A percentile compares a stretch with the other conserved stretches of the same genome.
These are phyloP conservation scores for Globisporangium cederbergense DNA, from an alignment of 352 stramenopile genomes.

Conservation along the genomic window DNA sequence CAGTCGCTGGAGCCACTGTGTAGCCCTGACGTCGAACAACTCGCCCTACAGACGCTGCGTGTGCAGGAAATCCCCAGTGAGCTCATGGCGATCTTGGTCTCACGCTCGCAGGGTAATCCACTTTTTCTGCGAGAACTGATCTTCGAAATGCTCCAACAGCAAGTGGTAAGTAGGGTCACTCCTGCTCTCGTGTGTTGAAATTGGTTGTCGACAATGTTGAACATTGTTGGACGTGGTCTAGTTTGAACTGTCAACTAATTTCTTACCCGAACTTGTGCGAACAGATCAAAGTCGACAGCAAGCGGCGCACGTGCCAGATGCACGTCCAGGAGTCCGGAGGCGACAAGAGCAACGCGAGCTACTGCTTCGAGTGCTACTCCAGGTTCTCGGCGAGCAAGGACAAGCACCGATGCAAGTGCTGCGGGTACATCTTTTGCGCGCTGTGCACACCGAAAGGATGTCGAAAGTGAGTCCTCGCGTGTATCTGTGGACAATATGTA, in stretches of 20 bases:
- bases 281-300: conserved; percentile 61
- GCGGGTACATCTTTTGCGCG: conserved; percentile 78
- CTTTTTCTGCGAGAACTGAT: conserved; percentile 86
- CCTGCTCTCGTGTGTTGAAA: background rate
- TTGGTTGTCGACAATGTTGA: background rate
- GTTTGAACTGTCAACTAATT: background rate
- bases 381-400: conserved; percentile 55
- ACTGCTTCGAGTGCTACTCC: conserved; percentile 75
- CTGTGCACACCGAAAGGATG: conserved; percentile 77
- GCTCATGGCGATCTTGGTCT: conserved; percentile 64
- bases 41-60: conserved; percentile 63
- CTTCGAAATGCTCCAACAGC: conserved; percentile 69
- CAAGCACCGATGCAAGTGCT: conserved; percentile 80
- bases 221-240: background rate
- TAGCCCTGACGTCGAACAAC: conserved; percentile 49
- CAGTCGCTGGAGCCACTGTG: conserved; percentile 52
- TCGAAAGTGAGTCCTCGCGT: conserved; percentile 36
- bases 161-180: conserved; percentile 41
- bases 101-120: conserved; percentile 76
- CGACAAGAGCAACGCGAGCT: conserved; percentile 65
- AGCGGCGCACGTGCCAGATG: conserved; percentile 53
- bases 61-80: conserved; percentile 56
- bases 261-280: background rate
- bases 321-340: conserved; percentile 79
- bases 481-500: background rate